Conservation (phyloP, 495 filamentous ascomycete species). For the Copromyces sp. region DNA sequence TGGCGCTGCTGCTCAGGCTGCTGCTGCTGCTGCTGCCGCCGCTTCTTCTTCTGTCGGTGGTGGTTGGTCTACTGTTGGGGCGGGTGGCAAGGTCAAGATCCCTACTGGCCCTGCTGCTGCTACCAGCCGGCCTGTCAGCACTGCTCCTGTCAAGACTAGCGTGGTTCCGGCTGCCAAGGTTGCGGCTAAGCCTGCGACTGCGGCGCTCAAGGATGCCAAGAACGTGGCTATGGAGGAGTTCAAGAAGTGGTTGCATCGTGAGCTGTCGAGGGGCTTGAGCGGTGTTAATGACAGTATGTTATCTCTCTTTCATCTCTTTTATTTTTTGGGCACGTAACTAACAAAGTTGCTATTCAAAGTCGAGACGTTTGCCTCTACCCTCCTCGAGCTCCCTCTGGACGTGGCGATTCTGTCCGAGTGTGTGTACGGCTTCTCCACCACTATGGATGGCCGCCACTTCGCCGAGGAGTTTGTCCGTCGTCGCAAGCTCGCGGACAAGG, state of each 20-base stretch:
- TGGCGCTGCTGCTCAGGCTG: constrained; percentile 5
- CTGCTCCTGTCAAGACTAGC: constrained; percentile 28
- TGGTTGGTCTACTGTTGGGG: constrained; percentile 96
- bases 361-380: constrained; percentile 65
- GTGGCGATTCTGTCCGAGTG: constrained; percentile 74
- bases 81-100: constrained; percentile 79
- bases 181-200: constrained; percentile 19
- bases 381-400: constrained; percentile 67
- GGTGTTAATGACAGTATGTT: constrained; percentile 37
- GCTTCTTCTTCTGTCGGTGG: constrained; percentile 27
- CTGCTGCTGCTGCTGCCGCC: constrained; percentile 21
- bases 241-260: constrained; percentile 76
- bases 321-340: constrained; percentile 6
- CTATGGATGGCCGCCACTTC: constrained; percentile 85
- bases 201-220: constrained; percentile 38
- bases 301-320: constrained; percentile 4
- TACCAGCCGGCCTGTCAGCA: constrained; percentile 48
- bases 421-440: constrained; percentile 74
- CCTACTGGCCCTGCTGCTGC: constrained; percentile 47
- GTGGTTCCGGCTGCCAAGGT: constrained; percentile 22
- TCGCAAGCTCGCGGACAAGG: constrained; percentile 83
- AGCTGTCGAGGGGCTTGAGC: constrained; percentile 48
- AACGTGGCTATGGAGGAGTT: constrained; percentile 70
- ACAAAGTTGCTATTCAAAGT: constrained; percentile 29
- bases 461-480: constrained; percentile 89